phyloP scores from a whole-genome alignment of 2,329 filamentous ascomycete species.

The Colletotrichum phormii region DNA sequence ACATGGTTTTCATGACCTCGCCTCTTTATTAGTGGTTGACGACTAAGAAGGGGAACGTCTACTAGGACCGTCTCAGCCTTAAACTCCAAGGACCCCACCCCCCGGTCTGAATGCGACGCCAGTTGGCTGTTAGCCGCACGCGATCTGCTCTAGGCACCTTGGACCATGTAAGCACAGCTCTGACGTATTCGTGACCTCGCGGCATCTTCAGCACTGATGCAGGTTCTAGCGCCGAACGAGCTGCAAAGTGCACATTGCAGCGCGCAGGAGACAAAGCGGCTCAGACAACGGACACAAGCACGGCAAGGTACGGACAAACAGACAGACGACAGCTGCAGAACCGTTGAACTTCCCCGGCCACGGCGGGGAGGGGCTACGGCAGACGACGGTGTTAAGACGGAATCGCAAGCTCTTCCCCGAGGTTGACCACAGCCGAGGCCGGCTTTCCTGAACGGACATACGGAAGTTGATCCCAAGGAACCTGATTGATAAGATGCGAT shows the following conservation, averaged over 20 bases:
- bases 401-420: neutral
- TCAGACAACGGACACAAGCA: neutral
- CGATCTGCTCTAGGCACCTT: neutral
- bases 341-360: neutral
- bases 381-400: neutral
- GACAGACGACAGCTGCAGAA: constrained; percentile 1
- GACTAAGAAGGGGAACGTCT: neutral
- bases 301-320: neutral
- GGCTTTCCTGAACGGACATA: neutral
- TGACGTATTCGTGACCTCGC: constrained; percentile 12
- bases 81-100: neutral
- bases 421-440: neutral
- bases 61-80: neutral
- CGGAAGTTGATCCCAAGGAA: neutral
- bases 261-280: neutral
- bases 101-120: neutral
- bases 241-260: constrained; percentile 6
- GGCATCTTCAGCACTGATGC: constrained; percentile 4
- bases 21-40: too few species aligned
- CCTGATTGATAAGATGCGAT: neutral
- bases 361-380: neutral
- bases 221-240: constrained; percentile 7
- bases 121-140: neutral
- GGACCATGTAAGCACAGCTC: neutral
- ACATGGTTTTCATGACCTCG: neutral